Percentiles rank a stretch among this genome's conserved stretches.
Conservation (phyloP, 2,329 filamentous ascomycete genomes). For the Xylariaceae sp. region DNA sequence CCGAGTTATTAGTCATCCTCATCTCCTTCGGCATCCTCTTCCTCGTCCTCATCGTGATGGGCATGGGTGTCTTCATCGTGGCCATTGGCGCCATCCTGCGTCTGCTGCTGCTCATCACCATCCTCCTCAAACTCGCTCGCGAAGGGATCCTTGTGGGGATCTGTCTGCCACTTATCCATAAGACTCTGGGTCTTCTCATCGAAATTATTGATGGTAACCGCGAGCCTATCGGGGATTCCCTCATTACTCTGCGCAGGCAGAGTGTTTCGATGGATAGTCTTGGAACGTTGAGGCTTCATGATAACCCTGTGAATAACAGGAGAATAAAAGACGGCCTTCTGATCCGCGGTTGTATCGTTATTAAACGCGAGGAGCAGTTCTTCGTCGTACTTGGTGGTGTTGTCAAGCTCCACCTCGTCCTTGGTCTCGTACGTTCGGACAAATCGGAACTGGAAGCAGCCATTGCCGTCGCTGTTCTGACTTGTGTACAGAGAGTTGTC, state of each 20-base stretch:
- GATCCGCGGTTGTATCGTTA: constrained; percentile 42
- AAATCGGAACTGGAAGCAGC: constrained; percentile 57
- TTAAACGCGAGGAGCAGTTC: constrained; percentile 58
- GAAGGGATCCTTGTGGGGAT: constrained; percentile 38
- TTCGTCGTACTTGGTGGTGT: constrained; percentile 57
- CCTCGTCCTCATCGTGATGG: constrained; percentile 23
- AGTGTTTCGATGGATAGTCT: constrained; percentile 54
- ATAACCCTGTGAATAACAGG: constrained; percentile 60
- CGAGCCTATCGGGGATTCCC: constrained; percentile 51
- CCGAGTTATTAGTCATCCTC: constrained; percentile 36
- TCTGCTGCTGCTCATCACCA: constrained; percentile 21
- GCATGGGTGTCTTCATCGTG: constrained; percentile 18
- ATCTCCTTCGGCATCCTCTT: constrained; percentile 43
- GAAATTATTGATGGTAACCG: constrained; percentile 51
- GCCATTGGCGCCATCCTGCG: constrained; percentile 13
- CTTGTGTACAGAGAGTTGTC: constrained; percentile 51
- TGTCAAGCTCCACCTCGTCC: constrained; percentile 51
- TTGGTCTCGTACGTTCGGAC: constrained; percentile 61
- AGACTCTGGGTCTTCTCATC: constrained; percentile 47
- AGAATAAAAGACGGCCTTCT: constrained; percentile 62
- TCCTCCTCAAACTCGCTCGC: constrained; percentile 32
- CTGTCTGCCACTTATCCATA: constrained; percentile 48
- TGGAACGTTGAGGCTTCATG: constrained; percentile 58
- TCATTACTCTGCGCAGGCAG: constrained; percentile 45
- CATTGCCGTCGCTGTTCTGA: constrained; percentile 39